Evolutionary conservation across 1,284 basidiomycete genomes (phyloP), one percentile per base, ranked within the genome.

Genomic region (Naganishia liquefaciens): DNA sequence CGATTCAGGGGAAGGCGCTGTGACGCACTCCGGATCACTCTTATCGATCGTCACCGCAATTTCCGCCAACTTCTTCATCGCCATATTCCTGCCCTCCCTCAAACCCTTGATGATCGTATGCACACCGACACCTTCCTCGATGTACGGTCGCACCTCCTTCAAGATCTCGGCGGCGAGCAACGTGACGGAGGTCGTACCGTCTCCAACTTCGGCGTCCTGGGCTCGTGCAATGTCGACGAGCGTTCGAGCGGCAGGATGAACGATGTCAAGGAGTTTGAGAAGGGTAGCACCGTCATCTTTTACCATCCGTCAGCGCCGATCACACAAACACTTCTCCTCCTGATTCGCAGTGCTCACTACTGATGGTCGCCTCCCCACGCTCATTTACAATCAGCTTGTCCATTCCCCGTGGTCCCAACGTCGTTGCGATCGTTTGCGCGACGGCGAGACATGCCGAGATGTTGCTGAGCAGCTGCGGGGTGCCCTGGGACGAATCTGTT

Each of bases 61-160:
- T 73, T 91, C 88, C 73, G 91, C 88, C 76, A 98, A 90, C 72
- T 87, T 87, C 64, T 93, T 87, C 63, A 92, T 82, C 17, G 92
- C 91, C 77, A 99, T 79, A 76, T 92, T 87, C 30, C 89, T 86
- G 42, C 95, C 93, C 76, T 89, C 87, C 68, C 92, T 83, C 82
- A 95, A 91, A 39, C 94, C 95, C 78, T 96, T 97, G 85, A 95
- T 93, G 80, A 99, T 96, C 73, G 96, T 88, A 79, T 98, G 94
- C 40, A 94, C 91, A 76, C 91, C 96, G 61, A 99, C 92, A 66
- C 93, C 95, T 74, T 99, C 96, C 80, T 99, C 96, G 70, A 99
- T 89, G 75, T 91, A 95, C 11, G 85, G 85, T 72, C 89, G 87
- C 52, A 94, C 85, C 80, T 98, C 94, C 80, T 97, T 97, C 71